Conservation (phyloP, 2,329 filamentous ascomycete species). For the Microsporum ferrugineum region DNA sequence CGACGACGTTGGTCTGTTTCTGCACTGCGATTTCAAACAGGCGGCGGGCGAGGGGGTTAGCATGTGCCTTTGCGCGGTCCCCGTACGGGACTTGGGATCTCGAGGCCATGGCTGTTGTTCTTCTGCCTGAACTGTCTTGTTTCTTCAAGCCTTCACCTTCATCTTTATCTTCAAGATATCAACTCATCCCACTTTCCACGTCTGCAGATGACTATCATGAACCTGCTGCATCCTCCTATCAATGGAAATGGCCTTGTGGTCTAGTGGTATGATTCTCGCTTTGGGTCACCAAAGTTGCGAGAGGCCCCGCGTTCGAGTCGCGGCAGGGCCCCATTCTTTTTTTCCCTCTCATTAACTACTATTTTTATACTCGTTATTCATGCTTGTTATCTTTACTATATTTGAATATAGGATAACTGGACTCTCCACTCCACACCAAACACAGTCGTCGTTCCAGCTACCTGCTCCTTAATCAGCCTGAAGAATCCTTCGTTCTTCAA, state of each 20-base stretch:
- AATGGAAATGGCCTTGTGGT: conserved; percentile 31
- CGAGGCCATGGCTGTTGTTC: conserved; percentile 29
- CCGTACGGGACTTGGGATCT: conserved; percentile 32
- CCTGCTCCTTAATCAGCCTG: too few species aligned
- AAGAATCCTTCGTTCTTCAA: too few species aligned
- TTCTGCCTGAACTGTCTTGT: too few species aligned
- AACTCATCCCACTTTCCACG: background rate
- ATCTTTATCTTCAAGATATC: too few species aligned
- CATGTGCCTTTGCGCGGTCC: conserved; percentile 31
- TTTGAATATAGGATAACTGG: too few species aligned
- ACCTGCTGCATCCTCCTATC: too few species aligned
- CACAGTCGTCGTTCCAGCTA: too few species aligned
- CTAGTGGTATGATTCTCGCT: conserved; percentile 63
- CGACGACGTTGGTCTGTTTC: conserved; percentile 39
- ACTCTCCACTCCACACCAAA: too few species aligned
- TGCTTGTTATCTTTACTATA: background rate
- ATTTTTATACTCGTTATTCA: background rate
- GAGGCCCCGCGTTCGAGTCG: conserved; percentile 14
- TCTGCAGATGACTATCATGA: background rate
- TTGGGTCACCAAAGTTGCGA: conserved; percentile 37
- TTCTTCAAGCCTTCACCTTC: too few species aligned
- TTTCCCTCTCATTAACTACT: background rate
- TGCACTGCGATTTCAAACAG: conserved; percentile 37
- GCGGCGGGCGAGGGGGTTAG: conserved; percentile 33
- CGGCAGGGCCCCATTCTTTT: conserved; percentile 10